Percentiles rank a stretch among this genome's conserved stretches.
These are phyloP conservation scores for Pichia sp. DNA, from an alignment of 1,139 yeast species.

Conservation along the genomic window DNA sequence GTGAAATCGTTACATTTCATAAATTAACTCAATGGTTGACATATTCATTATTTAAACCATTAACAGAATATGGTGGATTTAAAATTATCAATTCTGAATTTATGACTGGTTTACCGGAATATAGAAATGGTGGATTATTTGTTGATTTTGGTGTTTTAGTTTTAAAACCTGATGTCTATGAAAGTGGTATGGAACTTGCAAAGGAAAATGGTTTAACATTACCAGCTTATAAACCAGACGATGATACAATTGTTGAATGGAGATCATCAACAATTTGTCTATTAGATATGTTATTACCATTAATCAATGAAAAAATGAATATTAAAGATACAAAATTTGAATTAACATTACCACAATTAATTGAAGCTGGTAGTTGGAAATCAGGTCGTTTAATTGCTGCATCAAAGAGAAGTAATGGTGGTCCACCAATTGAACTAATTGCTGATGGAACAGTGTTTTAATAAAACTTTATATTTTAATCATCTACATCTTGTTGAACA, in stretches of 20 bases:
- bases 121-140: constrained; percentile 60
- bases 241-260: constrained; percentile 65
- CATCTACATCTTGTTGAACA: too few relatives aligned
- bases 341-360: constrained; percentile 49
- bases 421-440: constrained; percentile 56
- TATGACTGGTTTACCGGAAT: constrained; percentile 63
- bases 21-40: constrained; percentile 64
- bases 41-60: constrained; percentile 53
- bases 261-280: constrained; percentile 56
- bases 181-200: constrained; percentile 37
- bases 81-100: constrained; percentile 38
- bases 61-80: constrained; percentile 43
- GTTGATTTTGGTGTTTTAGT: constrained; percentile 50
- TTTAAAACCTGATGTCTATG: constrained; percentile 39
- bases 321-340: constrained; percentile 32
- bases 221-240: constrained; percentile 51
- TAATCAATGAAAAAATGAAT: constrained; percentile 43
- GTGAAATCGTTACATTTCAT: constrained; percentile 53
- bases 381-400: constrained; percentile 58
- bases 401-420: constrained; percentile 43
- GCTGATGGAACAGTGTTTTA: constrained; percentile 62
- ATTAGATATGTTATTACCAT: constrained; percentile 47
- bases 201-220: constrained; percentile 32
- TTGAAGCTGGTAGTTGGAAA: constrained; percentile 67
- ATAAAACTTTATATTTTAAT: background rate